Base-by-base conservation (phyloP, 2,329 filamentous ascomycete genomes). In the Fusarium chlamydosporum region DNA sequence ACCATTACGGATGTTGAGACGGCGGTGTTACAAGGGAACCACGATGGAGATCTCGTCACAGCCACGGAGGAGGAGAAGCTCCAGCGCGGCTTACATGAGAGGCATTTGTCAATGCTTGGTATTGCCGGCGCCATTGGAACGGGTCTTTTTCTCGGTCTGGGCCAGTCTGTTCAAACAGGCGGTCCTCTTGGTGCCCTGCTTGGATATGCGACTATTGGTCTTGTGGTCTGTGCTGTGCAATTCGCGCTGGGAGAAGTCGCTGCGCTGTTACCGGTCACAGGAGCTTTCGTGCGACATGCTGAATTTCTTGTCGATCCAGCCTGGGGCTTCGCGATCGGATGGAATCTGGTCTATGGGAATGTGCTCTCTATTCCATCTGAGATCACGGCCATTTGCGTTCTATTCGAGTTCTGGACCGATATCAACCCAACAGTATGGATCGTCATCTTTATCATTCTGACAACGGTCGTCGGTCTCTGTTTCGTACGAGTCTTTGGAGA, bases 51-150 rank as follows among this genome's bases (percentile, higher is more conserved):
- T 50, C 59, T 75, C 18, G 68, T 75, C 2, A 75, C 73, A 18
- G 60, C 50, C 12, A 64, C 64, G 3, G 73, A 75, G 47, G 57
- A 74, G 52, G 57, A 55, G n/a, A 66, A 54, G 20, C 70, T 75
- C 3, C 65, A 72, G 46, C 73, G 73, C 52, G 73, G 73, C 16
- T 60, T 75, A 13, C 61, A 63, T 4, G 73, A 75, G 63, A 70
- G 72, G 15, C 72, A 85, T 64, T 81, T 86, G 59, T 84, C 86
- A 70, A 77, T 86, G 52, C 84, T 86, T 62, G 84, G 83, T 59
- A 82, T 86, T 65, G 84, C 84, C 8, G 84, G 84, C 9, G 83
- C 84, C 35, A 85, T 86, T 65, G 83, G 83, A 29, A 85, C 83
- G 0, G 72, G 72, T 8, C 57, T 74, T 18, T 74, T 74, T 29